Evolutionary conservation across 352 stramenopile genomes (phyloP), one percentile per base, ranked within the genome.

Genomic region (Bremia lactucae): DNA sequence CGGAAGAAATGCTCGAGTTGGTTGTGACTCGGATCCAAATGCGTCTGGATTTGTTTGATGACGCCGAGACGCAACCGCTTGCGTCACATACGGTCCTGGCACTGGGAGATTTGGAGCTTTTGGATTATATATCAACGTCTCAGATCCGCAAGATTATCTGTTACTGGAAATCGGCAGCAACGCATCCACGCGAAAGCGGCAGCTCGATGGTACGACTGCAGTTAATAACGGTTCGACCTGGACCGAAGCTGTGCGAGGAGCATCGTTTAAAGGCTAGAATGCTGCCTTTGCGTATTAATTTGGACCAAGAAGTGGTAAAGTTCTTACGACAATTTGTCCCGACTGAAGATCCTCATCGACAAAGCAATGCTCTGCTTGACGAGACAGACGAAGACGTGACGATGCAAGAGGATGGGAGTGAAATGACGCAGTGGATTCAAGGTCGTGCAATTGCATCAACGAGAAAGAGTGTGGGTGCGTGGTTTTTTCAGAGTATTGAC

Each of bases 131-230:
- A 48, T 91, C 78, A 2, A 94, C 81, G 0, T 94, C 81, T 0
- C 78, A 91, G 54, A 94, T 94, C 46, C 76, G 81, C 31, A 94
- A 91, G 54, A 84, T 94, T 24, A 73, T 94, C 19, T 94, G 78
- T 58, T 90, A 94, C 53, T 94, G 81, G 81, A 94, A 94, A 51
- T 89, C 74, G 0, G 81, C 91, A 26, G 66, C 68, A 11, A 80
- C 64, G 4, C 81, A 94, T 39, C 76, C 76, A 36, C 72, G 81
- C 13, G 78, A 94, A 49, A 90, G 68, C 24, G 77, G 73, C n/a
- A 94, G 77, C 34, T 83, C 70, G 15, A 87, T 94, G 68, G 65
- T 85, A 25, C 73, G 80, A 18, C 44, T 91, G 22, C 72, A 89
- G 51, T 46, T 94, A 21, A 77, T 82, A 56, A 90, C 81, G 0